Evolutionary conservation across 148 eudicot species (phyloP).

Genomic region (Cornus suecica): DNA sequence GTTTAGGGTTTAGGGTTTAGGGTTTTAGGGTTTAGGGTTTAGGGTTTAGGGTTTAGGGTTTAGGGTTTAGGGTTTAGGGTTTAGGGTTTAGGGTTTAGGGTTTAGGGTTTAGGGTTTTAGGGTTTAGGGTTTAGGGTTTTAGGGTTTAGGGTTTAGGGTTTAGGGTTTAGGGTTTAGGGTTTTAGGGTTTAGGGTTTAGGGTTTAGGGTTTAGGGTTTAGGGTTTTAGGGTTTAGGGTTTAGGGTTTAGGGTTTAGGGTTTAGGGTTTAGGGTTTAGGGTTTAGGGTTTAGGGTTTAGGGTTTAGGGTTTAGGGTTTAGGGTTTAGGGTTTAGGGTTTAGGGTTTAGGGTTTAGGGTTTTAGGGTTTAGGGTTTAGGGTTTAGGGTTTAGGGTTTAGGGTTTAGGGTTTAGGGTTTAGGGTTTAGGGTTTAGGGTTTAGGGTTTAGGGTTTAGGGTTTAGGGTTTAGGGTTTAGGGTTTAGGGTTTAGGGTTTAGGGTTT

Average conservation of each 20-base stretch:
- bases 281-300: slow-evolving; percentile 22
- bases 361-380: slow-evolving; percentile 17
- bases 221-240: slow-evolving; percentile 25
- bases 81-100: slow-evolving; percentile 18
- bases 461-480: slow-evolving; percentile 30
- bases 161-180: slow-evolving; percentile 14
- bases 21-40: slow-evolving; percentile 25
- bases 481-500: slow-evolving; percentile 34
- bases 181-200: slow-evolving; percentile 17
- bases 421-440: slow-evolving; percentile 28
- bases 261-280: slow-evolving; percentile 24
- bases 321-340: slow-evolving; percentile 17
- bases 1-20: slow-evolving; percentile 21
- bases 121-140: slow-evolving; percentile 19
- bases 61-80: slow-evolving; percentile 18
- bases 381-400: slow-evolving; percentile 21
- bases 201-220: slow-evolving; percentile 19
- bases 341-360: slow-evolving; percentile 19
- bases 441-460: slow-evolving; percentile 26
- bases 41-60: slow-evolving; percentile 23
- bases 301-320: slow-evolving; percentile 23
- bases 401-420: slow-evolving; percentile 32
- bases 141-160: slow-evolving; percentile 17
- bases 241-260: slow-evolving; percentile 20
- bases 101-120: slow-evolving; percentile 23